Evolutionary conservation across 1,284 basidiomycete species (phyloP).

Genomic region (Apiotrichum gracile): DNA sequence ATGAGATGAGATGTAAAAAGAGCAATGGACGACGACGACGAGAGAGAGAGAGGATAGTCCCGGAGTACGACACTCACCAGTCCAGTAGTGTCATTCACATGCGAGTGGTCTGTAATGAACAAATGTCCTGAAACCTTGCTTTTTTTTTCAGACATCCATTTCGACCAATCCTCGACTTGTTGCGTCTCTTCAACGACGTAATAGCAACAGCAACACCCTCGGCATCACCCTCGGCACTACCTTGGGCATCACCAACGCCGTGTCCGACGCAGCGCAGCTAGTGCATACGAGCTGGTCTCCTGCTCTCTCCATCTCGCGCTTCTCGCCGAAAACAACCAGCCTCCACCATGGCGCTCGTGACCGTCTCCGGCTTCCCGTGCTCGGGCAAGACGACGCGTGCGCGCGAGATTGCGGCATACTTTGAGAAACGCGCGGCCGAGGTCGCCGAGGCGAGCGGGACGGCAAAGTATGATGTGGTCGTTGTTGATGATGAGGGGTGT

Average conservation of each 20-base stretch:
- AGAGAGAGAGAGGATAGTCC: too few relatives aligned
- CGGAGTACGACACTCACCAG: too few relatives aligned
- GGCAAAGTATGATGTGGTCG: conserved; percentile 53
- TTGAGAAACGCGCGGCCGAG: conserved; percentile 57
- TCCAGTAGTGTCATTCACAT: too few relatives aligned
- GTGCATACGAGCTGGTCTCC: background rate
- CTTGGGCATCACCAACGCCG: too few relatives aligned
- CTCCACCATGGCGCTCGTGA: conserved; percentile 80
- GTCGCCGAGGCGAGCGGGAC: conserved; percentile 42
- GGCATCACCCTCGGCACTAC: too few relatives aligned
- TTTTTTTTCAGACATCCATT: too few relatives aligned
- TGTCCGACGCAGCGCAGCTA: too few relatives aligned
- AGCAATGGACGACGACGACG: background rate
- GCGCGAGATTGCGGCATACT: conserved; percentile 57
- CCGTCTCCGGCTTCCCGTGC: conserved; percentile 82
- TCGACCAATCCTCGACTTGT: too few relatives aligned
- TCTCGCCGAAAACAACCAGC: background rate
- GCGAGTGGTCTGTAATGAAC: too few relatives aligned
- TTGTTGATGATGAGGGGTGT: conserved; percentile 75
- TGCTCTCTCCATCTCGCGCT: background rate
- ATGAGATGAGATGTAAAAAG: background rate
- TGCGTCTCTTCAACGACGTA: too few relatives aligned
- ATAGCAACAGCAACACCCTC: too few relatives aligned
- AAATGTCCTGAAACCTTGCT: too few relatives aligned
- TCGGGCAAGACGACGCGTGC: conserved; percentile 79